Base-by-base conservation (phyloP, 371 early-diverging fungal species). In the Entomophthora muscae region DNA sequence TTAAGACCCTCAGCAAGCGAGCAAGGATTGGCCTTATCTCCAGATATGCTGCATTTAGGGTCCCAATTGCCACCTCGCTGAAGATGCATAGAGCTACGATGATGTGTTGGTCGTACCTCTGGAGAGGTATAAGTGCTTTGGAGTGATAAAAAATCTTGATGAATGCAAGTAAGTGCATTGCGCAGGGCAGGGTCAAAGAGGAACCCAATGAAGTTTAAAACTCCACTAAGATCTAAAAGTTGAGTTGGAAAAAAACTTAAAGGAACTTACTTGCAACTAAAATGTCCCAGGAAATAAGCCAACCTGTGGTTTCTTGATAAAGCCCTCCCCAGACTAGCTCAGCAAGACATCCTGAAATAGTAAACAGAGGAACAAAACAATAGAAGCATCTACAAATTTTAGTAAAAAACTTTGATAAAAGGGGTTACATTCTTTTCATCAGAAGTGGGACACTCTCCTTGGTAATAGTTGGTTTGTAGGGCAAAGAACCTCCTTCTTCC, bases 191-290 rank as follows among this genome's bases (percentile, higher is more conserved):
- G 60, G 22, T 59, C 60, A 7, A 32, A 30, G 12, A 59, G 24
- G 23, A 59, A 59, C n/a, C 31, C 31, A 10, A 59, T 33, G 2
- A 59, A 32, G 60, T 33, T 59, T 26, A 59, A 59, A 1, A 29
- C 42, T 2, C 60, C 60, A 13, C 30, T 29, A 29, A 57, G 31
- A 57, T 57, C 21, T 51, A 51, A 51, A 51, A 12, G n/a, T 51
- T 51, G 51, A 51, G n/a, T 7, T 51, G n/a, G 12, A 51, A 12
- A n/a, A 12, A 51, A 51, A 12, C 51, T 12, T 12, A 51, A 12
- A 51, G 10, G n/a, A n/a, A 51, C n/a, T 51, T 51, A 51, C 51
- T 53, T 29, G 57, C 31, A 10, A 13, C 57, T 22, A 57, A 21
- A 10, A 57, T 29, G 22, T 57, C 57, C 3, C 27, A 10, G 22